Base-by-base conservation (phyloP, 169 alveolate species). In the Perkinsus chesapeaki region DNA sequence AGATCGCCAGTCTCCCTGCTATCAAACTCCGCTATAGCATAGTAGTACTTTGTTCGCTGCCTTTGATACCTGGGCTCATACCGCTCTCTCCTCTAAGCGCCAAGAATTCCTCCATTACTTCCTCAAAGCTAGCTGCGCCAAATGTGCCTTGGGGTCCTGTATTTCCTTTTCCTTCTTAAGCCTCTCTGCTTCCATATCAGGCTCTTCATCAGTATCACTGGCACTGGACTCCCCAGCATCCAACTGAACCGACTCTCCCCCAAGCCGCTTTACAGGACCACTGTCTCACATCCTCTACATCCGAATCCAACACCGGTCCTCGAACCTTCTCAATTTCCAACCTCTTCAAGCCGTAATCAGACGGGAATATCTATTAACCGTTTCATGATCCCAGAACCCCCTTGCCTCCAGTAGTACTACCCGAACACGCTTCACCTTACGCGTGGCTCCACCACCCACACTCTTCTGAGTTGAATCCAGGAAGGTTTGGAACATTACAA, bases 11-110 rank as follows among this genome's bases (percentile, higher is more conserved):
- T 96, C 91, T 95, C 94, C 9, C 91, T 93, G 0, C 96, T 60
- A 93, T 96, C 97, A 73, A 98, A 97, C 91, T 96, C 96, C 39
- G 96, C 97, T 0, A 97, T 96, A 39, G 98, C 98, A 94, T 96
- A 97, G 93, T 96, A 97, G 94, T 97, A 97, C 93, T 96, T 96
- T 93, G 97, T 92, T 36, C 91, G 90, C 60, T 94, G 94, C 39
- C 92, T 93, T 39, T 94, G 95, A n/a, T 94, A 94, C 91, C 92
- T 94, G 23, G 95, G 93, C 39, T 94, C 95, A n/a, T 10, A 47
- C 92, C 38, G 91, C 95, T 3, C 92, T 93, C 47, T 94, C 95
- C 34, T 37, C 39, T 27, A 47, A 19, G 72, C 9, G 82, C 3
- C n/a, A n/a, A n/a, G n/a, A n/a, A n/a, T n/a, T n/a, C n/a, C n/a